A percentile compares a stretch with the other conserved stretches of the same genome.
These are phyloP conservation scores for Fusarium odoratissimum DNA, from an alignment of 2,329 filamentous ascomycete species.

Conservation along the genomic window DNA sequence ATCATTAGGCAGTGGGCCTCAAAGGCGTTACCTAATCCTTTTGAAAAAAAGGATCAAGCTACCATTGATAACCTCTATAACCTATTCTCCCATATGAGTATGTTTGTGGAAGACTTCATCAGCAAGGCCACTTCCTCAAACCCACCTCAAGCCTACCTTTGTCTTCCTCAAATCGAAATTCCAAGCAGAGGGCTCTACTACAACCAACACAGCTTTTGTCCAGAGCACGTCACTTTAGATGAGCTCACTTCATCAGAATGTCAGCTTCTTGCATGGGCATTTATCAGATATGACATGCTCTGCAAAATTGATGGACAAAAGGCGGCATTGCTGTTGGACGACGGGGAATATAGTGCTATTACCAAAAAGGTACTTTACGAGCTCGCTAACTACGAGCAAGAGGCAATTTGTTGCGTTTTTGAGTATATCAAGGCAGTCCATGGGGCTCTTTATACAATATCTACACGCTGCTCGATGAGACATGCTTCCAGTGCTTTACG, in stretches of 20 bases:
- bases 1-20: not conserved
- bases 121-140: constrained; percentile 16
- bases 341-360: not conserved
- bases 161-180: not conserved
- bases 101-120: constrained; percentile 32
- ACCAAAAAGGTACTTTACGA: rapidly evolving
- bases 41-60: not conserved
- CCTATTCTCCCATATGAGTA: not conserved
- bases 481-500: too few species aligned
- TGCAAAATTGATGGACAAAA: not conserved
- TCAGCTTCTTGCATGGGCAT: not conserved
- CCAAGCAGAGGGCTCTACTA: not conserved
- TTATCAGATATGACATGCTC: not conserved
- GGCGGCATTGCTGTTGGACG: too few species aligned
- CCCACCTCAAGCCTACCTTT: constrained; percentile 10
- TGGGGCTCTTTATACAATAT: not conserved
- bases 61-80: not conserved
- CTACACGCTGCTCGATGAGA: not conserved
- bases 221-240: not conserved
- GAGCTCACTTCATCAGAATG: not conserved
- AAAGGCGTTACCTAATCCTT: not conserved
- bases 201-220: not conserved
- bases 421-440: not conserved
- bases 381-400: not conserved
- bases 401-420: not conserved